Evolutionary conservation across 176 grass and related monocot genomes (phyloP).

Genomic region (Oryza brachyantha): DNA sequence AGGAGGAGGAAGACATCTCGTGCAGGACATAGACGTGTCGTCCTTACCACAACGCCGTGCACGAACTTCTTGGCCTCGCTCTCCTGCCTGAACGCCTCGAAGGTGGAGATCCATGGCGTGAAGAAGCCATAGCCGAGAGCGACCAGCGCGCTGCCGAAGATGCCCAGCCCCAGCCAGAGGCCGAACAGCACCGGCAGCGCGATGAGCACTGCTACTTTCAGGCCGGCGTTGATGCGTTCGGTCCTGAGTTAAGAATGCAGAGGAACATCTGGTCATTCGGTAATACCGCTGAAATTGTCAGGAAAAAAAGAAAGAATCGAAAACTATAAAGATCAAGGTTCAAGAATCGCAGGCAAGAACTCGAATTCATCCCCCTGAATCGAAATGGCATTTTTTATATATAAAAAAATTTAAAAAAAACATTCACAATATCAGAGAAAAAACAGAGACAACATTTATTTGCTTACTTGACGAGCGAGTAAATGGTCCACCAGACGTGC

Average conservation of each 20-base stretch:
- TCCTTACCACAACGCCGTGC: constrained; percentile 67
- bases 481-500: constrained; percentile 89
- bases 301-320: not conserved
- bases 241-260: constrained; percentile 58
- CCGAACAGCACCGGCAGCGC: constrained; percentile 68
- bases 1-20: not conserved
- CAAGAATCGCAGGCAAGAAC: not conserved
- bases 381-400: no score
- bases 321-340: not conserved
- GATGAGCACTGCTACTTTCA: constrained; percentile 64
- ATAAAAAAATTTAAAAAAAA: no score
- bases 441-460: not conserved
- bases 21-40: not conserved
- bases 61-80: constrained; percentile 70
- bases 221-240: constrained; percentile 57
- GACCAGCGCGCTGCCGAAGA: constrained; percentile 74
- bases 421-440: no score
- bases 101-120: constrained; percentile 92
- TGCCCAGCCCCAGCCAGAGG: constrained; percentile 72
- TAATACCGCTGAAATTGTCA: not conserved
- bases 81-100: constrained; percentile 90
- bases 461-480: constrained; percentile 68
- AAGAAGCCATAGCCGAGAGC: constrained; percentile 87
- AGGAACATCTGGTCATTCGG: not conserved
- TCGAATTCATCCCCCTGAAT: no score